Evolutionary conservation across 768 basidiomycete genomes (phyloP), one percentile per base, ranked within the genome.

Genomic region (Russula dissimulans): DNA sequence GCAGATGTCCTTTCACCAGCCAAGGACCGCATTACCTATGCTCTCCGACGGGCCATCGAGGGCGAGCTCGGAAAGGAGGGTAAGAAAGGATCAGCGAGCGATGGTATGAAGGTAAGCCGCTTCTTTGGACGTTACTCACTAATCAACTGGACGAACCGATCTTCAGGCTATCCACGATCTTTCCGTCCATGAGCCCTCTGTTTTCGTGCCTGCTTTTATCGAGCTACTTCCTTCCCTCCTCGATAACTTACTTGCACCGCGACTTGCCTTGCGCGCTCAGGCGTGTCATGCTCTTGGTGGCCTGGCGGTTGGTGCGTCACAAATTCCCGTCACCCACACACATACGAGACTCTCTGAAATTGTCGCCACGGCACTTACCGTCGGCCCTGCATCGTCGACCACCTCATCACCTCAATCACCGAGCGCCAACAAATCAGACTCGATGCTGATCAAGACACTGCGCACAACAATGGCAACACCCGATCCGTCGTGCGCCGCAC

Each of bases 31-130:
- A 89, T 93, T 38, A 79, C 85, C 2, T 83, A 81, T 59, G 87
- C 87, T 3, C 69, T 92, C 18, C 79, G 82, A 53, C 83, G 90
- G 46, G 91, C 86, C 29, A 79, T 93, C 60, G 86, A 88, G 56
- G 91, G 91, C 7, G 86, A 91, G 63, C 79, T 92, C 14, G 91
- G 91, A 5, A 89, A 89, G 69, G 91, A 93, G 70, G 91, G 91
- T 10, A 92, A 92, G 76, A 91, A 90, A 67, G 91, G 91, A 0
- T 83, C 90, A 4, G 79, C 78, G 1, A 86, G 79, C 38, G 90
- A 93, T 70, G 88, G 87, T 22, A 77, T 91, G 48, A 89, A 85
- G 79, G 90, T 86, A 68, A 46, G 42, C 44, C 12, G 3, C 47
- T 11, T 54, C 12, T 29, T 11, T 54, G 15, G n/a, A n/a, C 56